These are phyloP conservation scores for Suillus placidus DNA, from an alignment of 768 basidiomycete species.

Conservation along the genomic window DNA sequence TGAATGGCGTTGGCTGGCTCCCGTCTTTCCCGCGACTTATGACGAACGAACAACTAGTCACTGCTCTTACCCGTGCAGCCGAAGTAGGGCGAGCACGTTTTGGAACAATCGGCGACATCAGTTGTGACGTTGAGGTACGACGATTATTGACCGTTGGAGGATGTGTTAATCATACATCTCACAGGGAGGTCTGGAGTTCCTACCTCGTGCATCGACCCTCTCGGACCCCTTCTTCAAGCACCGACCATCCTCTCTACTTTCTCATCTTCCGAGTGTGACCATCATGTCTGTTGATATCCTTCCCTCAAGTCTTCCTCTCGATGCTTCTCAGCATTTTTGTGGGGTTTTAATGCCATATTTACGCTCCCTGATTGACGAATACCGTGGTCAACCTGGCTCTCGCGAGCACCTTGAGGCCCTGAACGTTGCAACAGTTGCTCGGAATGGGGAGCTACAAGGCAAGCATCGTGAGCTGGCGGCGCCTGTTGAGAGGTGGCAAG, in stretches of 20 bases:
- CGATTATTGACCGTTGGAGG: neutral
- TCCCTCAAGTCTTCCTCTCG: conserved; percentile 79
- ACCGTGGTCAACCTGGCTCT: conserved; percentile 30
- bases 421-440: conserved; percentile 71
- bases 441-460: conserved; percentile 53
- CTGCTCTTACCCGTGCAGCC: conserved; percentile 51
- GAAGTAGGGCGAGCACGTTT: conserved; percentile 58
- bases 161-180: neutral
- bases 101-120: conserved; percentile 82
- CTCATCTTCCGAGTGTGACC: conserved; percentile 58
- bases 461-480: conserved; percentile 61
- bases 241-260: conserved; percentile 43
- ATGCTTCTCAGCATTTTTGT: conserved; percentile 82
- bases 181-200: conserved; percentile 85
- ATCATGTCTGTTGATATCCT: conserved; percentile 93
- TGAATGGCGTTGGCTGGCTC: conserved; percentile 89
- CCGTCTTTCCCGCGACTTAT: conserved; percentile 78
- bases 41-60: conserved; percentile 61
- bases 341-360: conserved; percentile 69
- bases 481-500: conserved; percentile 49
- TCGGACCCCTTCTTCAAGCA: conserved; percentile 70
- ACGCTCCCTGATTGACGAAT: conserved; percentile 50
- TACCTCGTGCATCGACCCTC: conserved; percentile 76
- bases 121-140: conserved; percentile 79
- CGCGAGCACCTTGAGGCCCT: conserved; percentile 47